A percentile compares a stretch with the other conserved stretches of the same genome.
Conservation (phyloP, 768 basidiomycete species). For the Gyrodon lividus region DNA sequence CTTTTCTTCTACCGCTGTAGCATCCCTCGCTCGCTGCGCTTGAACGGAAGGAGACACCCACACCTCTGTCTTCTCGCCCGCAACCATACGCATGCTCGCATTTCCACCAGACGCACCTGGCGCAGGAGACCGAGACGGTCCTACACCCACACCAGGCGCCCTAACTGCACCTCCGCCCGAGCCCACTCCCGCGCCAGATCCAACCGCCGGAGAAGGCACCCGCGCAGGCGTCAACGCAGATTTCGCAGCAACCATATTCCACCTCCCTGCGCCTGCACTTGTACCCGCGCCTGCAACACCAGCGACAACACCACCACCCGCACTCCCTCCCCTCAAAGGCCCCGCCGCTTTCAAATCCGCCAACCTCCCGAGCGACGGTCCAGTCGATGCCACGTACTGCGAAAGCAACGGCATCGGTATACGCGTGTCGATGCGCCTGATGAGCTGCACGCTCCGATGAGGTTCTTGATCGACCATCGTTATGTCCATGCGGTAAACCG, state of each 20-base stretch:
- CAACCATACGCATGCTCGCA: not conserved
- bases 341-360: constrained; percentile 47
- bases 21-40: constrained; percentile 10
- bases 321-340: constrained; percentile 8
- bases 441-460: constrained; percentile 77
- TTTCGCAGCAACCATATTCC: constrained; percentile 19
- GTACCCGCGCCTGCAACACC: not conserved
- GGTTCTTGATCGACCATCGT: constrained; percentile 93
- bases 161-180: not conserved
- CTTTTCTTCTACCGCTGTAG: not conserved
- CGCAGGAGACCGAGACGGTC: constrained; percentile 4
- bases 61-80: constrained; percentile 2
- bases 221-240: constrained; percentile 13
- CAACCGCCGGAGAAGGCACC: constrained; percentile 18
- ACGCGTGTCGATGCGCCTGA: constrained; percentile 80
- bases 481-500: constrained; percentile 78
- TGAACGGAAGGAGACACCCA: constrained; percentile 24
- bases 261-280: constrained; percentile 3
- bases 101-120: not conserved
- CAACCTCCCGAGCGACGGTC: constrained; percentile 57
- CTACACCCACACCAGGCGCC: constrained; percentile 4
- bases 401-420: constrained; percentile 75
- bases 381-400: constrained; percentile 29
- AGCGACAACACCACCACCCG: not conserved
- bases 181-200: not conserved